Evolutionary conservation across 768 basidiomycete genomes (phyloP).

Genomic region (Xerocomellus dryophilus): DNA sequence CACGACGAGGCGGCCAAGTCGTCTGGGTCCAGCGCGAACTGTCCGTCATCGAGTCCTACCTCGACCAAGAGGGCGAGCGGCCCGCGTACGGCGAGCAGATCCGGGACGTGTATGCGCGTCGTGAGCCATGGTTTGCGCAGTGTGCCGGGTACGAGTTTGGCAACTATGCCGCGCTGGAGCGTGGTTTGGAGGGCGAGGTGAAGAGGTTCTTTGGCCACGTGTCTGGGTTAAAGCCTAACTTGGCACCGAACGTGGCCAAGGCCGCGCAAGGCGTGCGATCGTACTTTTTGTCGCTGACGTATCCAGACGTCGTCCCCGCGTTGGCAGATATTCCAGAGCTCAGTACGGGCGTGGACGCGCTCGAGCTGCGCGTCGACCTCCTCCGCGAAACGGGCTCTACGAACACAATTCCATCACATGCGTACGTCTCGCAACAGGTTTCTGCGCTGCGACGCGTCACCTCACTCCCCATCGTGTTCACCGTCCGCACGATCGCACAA

Average conservation of each 20-base stretch:
- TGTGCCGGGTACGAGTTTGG: conserved; percentile 81
- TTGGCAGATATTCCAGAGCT: conserved; percentile 68
- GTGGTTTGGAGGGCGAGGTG: conserved; percentile 52
- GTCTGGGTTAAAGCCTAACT: conserved; percentile 66
- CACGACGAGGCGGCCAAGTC: conserved; percentile 58
- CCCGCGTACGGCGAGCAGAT: conserved; percentile 90
- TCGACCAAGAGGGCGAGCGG: conserved; percentile 69
- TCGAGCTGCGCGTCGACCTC: conserved; percentile 94
- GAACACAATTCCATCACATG: conserved; percentile 57
- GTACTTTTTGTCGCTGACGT: conserved; percentile 91
- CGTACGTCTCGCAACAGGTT: conserved; percentile 80
- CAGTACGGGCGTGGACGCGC: conserved; percentile 80
- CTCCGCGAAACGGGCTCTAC: conserved; percentile 52
- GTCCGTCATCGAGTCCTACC: conserved; percentile 77
- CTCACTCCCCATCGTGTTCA: conserved; percentile 85
- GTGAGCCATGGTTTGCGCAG: conserved; percentile 83
- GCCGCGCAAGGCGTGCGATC: conserved; percentile 54
- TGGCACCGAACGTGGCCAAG: conserved; percentile 46
- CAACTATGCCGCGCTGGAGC: conserved; percentile 55
- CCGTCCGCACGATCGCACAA: conserved; percentile 82
- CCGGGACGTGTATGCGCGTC: conserved; percentile 76
- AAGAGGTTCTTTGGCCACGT: conserved; percentile 87
- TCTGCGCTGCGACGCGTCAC: conserved; percentile 74
- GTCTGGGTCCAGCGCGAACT: conserved; percentile 82
- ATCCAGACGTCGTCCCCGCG: conserved; percentile 78